phyloP scores from a whole-genome alignment of 2,329 filamentous ascomycete genomes.

The Verticillium nonalfalfae region DNA sequence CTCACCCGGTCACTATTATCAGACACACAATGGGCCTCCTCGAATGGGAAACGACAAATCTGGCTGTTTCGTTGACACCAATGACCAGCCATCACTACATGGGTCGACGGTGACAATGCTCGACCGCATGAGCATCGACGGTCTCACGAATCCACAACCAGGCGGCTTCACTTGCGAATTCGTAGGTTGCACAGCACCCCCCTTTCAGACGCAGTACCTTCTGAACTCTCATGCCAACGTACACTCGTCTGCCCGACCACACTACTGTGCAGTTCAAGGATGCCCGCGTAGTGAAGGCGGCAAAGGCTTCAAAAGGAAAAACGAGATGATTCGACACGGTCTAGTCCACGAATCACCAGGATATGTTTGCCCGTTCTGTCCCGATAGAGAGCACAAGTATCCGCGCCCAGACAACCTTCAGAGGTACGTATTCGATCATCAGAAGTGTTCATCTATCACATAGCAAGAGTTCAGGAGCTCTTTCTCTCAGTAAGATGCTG shows the following conservation, averaged over 20 bases:
- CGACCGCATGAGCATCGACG: constrained; percentile 54
- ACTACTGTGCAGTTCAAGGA: constrained; percentile 57
- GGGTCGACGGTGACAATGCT: constrained; percentile 28
- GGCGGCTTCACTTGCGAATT: constrained; percentile 53
- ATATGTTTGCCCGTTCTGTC: constrained; percentile 94
- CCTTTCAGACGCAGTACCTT: constrained; percentile 73
- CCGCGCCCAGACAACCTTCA: constrained; percentile 94
- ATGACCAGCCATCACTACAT: constrained; percentile 38
- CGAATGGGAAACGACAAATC: constrained; percentile 34
- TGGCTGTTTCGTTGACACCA: constrained; percentile 37
- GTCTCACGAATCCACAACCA: constrained; percentile 43
- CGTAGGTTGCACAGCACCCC: constrained; percentile 59
- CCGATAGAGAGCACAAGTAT: constrained; percentile 88
- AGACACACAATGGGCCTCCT: constrained; percentile 21
- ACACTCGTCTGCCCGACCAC: constrained; percentile 58
- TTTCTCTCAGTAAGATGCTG: neutral
- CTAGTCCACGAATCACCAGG: constrained; percentile 91
- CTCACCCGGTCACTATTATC: constrained; percentile 16
- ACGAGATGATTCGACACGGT: constrained; percentile 70
- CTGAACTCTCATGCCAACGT: constrained; percentile 75
- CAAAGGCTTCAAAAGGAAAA: constrained; percentile 66
- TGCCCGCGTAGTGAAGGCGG: constrained; percentile 59
- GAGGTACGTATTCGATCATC: constrained; percentile 53
- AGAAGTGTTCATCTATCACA: too few species aligned
- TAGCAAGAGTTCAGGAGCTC: too few species aligned